A percentile compares a stretch with the other conserved stretches of the same genome.
phyloP scores from a whole-genome alignment of 148 eudicot species.

The Hydrangea macrophylla region DNA sequence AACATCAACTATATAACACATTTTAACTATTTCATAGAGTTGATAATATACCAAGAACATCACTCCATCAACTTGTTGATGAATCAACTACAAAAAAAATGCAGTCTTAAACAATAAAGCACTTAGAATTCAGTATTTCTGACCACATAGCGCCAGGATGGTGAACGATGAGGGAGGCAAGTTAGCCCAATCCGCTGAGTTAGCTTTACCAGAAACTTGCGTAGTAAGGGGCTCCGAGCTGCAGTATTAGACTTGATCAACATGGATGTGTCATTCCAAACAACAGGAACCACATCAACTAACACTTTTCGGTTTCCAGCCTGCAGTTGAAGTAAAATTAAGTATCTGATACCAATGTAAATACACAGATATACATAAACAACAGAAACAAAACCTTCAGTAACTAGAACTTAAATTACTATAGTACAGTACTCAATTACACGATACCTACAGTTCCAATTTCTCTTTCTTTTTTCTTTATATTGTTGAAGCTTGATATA shows the following conservation, averaged over 20 bases:
- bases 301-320: constrained; percentile 66
- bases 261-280: constrained; percentile 77
- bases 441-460: too few relatives aligned
- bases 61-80: too few relatives aligned
- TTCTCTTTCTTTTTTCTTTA: too few relatives aligned
- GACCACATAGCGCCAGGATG: constrained; percentile 94
- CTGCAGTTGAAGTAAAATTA: constrained; percentile 37
- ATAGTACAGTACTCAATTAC: too few relatives aligned
- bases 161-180: constrained; percentile 74
- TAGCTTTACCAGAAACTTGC: constrained; percentile 84
- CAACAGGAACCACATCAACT: constrained; percentile 53
- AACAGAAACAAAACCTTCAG: background rate
- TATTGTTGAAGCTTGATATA: too few relatives aligned
- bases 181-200: constrained; percentile 82
- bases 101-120: constrained; percentile 5
- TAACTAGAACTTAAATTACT: too few relatives aligned
- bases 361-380: background rate
- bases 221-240: constrained; percentile 82
- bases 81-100: constrained; percentile 1
- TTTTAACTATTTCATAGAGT: too few relatives aligned
- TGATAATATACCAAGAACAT: background rate
- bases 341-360: background rate
- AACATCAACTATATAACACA: too few relatives aligned
- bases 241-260: constrained; percentile 72
- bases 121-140: constrained; percentile 16